Evolutionary conservation across 2,329 filamentous ascomycete genomes (phyloP), one percentile per base, ranked within the genome.

Genomic region (Clonostachys solani): DNA sequence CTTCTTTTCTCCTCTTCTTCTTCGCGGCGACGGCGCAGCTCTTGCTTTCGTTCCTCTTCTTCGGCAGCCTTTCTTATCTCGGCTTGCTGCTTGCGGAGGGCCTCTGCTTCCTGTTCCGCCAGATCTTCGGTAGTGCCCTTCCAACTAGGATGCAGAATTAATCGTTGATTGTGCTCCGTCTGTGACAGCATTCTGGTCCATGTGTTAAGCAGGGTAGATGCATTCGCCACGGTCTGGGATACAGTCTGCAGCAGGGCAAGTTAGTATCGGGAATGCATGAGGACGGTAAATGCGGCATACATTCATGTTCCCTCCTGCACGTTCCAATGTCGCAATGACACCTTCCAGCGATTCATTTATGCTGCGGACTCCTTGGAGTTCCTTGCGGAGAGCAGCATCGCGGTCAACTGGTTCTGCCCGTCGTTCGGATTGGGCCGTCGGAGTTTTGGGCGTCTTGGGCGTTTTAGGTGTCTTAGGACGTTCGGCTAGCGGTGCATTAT

Each of bases 171-270:
- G 68, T 99, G 94, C 68, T 99, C 94, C 5, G 94, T 96, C 67
- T 99, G 94, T 7, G 90, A 94, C 12, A 99, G 80, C 54, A 99
- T 96, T 45, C 91, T 85, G 9, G 91, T 95, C 92, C 92, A 99
- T 15, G 92, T 95, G 58, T 95, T 91, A 33, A 99, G 83, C 13
- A 99, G 80, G 2, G 87, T 88, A 13, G 92, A 95, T 5, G 94
- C 91, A 47, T 92, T 92, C 54, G 80, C 80, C 40, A 97, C 91
- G 4, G 94, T 96, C 51, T 80, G 80, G 46, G 87, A 87, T 35
- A 97, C 92, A 19, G 87, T 95, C 87, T 56, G 33, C 12, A 16
- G 42, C 8, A 29, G 43, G 17, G 33, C 13, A n/a, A n/a, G 47
- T 55, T 29, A 49, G 56, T 42, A 44, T 49, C 43, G 37, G 44